phyloP scores from a whole-genome alignment of 768 basidiomycete genomes.

The Neoboletus brunneissimus region DNA sequence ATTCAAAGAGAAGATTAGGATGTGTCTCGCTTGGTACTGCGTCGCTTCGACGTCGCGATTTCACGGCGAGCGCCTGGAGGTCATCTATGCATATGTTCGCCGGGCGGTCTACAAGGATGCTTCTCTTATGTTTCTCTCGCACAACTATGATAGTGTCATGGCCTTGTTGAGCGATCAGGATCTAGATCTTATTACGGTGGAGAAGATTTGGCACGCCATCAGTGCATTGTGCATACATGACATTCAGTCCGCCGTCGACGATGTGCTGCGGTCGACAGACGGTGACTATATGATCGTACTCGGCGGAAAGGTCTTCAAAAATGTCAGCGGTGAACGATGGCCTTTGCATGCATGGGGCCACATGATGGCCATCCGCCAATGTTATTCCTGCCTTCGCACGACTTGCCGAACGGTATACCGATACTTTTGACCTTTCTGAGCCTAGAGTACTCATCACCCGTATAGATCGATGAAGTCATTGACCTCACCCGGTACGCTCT shows the following conservation, averaged over 20 bases:
- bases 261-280: constrained; percentile 30
- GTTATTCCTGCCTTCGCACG: constrained; percentile 34
- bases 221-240: constrained; percentile 29
- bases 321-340: constrained; percentile 25
- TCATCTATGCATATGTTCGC: constrained; percentile 38
- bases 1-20: constrained; percentile 34
- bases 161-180: constrained; percentile 29
- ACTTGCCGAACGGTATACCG: constrained; percentile 30
- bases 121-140: constrained; percentile 37
- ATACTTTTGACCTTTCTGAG: background rate
- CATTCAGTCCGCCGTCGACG: constrained; percentile 29
- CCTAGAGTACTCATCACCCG: background rate
- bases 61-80: constrained; percentile 32
- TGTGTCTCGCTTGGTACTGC: constrained; percentile 34
- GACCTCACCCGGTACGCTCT: constrained; percentile 30
- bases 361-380: constrained; percentile 27
- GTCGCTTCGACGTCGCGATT: constrained; percentile 31
- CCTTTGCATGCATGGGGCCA: constrained; percentile 39
- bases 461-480: constrained; percentile 31
- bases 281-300: constrained; percentile 32
- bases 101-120: constrained; percentile 37
- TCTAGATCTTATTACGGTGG: constrained; percentile 31
- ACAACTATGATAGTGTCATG: constrained; percentile 31
- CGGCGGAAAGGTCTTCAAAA: constrained; percentile 35
- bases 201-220: constrained; percentile 35